Base-by-base conservation (phyloP, 495 filamentous ascomycete genomes). In the Hyaloscypha finlandica region DNA sequence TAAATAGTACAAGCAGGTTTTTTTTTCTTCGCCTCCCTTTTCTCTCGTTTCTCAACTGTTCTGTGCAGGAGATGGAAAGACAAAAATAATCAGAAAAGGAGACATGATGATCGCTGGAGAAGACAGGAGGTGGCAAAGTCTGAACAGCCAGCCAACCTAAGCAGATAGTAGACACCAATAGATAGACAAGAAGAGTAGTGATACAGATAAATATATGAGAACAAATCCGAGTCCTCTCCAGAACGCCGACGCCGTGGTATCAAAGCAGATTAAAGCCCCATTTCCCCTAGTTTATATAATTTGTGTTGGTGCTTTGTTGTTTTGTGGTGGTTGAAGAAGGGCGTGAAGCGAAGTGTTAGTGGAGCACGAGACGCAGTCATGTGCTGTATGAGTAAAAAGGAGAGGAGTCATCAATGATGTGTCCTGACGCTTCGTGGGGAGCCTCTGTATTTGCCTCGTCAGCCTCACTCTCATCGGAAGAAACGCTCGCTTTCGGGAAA, bases 341-440 rank as follows among this genome's bases (percentile, higher is more conserved):
- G 37, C 35, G 35, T 30, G 56, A 59, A 59, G 31, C 29, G 59
- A 61, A 48, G 33, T 48, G 25, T 25, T 25, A 2, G 2, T 25
- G 25, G 16, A 20, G 22, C 19, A 35, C n/a, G n/a, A 11, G 59
- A 61, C 59, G 32, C 37, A 30, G 59, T 61, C 59, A 61, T 45
- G 59, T 61, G 59, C 35, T 48, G 16, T 5, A n/a, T 45, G 59
- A 39, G 33, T 42, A 35, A 20, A 14, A 60, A 39, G 52, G 39
- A 19, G 4, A 63, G 14, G 53, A 53, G 33, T 48, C 33, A 65
- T 67, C 59, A 74, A 31, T 71, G 67, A 63, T 71, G 69, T 56
- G 69, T 71, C n/a, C 69, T 45, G 39, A 74, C 52, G 61, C 71
- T 74, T 14, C 69, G 63, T 65, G 71, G 71, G n/a, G 71, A 71